Evolutionary conservation across 2,329 filamentous ascomycete species (phyloP), one percentile per base, ranked within the genome.

Genomic region (Fusarium nisikadoi): DNA sequence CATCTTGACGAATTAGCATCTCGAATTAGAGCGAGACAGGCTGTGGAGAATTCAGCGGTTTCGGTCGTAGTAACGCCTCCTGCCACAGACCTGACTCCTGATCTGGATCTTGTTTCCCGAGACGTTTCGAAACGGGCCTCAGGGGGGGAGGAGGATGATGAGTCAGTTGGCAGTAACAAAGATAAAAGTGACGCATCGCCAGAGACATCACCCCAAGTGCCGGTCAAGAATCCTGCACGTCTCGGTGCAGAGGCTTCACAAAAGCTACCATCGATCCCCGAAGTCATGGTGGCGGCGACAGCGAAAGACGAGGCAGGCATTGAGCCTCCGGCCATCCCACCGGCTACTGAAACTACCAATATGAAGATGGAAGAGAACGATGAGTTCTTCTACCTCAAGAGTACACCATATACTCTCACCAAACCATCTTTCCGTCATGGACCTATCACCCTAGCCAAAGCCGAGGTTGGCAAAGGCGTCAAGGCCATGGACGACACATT

Each of bases 401-500:
- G 83, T 53, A 87, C 86, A 0, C 83, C 84, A 0, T 88, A 81
- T 70, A 88, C 87, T 1, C 62, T 86, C 31, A 86, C 83, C 1
- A 83, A 82, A 23, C 86, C 88, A 2, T 75, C 77, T 5, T 87
- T 88, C 74, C 82, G 82, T 12, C 89, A 91, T 69, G 89, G 89
- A 0, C 84, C 84, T 6, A 88, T 91, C 68, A 83, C 87, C 6
- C 79, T 90, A 53, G 76, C 83, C 56, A 86, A 85, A 72, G 78
- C 82, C 6, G 84, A 87, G 54, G 75, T 84, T 12, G 72, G 78
- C 27, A 80, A 75, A 14, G 79, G 81, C 29, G 71, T 79, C 62
- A 83, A 81, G 64, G 80, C 78, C 25, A 81, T 82, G 35, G 87
- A 88, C 55, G 86, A 79, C 23, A 85, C 83, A 13, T 79, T 91